Evolutionary conservation across 441 rosid genomes (phyloP), one percentile per base, ranked within the genome.

Genomic region (Brassica balearica): DNA sequence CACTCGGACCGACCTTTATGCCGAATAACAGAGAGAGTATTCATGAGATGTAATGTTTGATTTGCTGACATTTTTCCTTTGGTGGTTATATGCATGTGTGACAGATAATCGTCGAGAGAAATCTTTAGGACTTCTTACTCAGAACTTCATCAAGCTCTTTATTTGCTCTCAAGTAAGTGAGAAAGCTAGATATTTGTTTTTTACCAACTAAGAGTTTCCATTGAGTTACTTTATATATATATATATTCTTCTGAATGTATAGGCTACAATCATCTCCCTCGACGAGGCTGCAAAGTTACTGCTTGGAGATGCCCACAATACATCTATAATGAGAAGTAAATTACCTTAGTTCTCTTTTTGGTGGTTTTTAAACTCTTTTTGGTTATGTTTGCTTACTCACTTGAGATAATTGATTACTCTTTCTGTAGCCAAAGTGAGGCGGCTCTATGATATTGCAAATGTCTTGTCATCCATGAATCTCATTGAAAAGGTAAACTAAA

Each of bases 401-500:
- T 20, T 23, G 29, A 61, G 38, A 29, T 10, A 34, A 34, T 77
- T 86, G 62, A 77, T 63, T 63, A 56, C 61, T 2, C 61, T 56
- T 3, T 56, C 61, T 56, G 25, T 7, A 94, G 97, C 98, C 67
- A 95, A 93, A 88, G 96, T 95, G 8, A 93, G 99, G 85, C 83
- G 99, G 68, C 82, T 95, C 0, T 95, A 95, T 79, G 99, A 93
- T 85, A 95, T 95, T 77, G 99, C 97, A 0, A 95, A 95, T 75
- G 97, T 95, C 55, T 82, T 95, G 81, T 86, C 98, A 29, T 92
- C 98, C 27, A 85, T 95, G 92, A 88, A 89, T 81, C 90, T 95
- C 51, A 95, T 95, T 25, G 97, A 95, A 82, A 95, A 95, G 96
- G 99, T 95, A 86, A 15, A 8, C 22, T 56, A 8, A 61, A 17